These are phyloP conservation scores for Cytospora piceicola DNA, from an alignment of 2,329 filamentous ascomycete species.

Conservation along the genomic window DNA sequence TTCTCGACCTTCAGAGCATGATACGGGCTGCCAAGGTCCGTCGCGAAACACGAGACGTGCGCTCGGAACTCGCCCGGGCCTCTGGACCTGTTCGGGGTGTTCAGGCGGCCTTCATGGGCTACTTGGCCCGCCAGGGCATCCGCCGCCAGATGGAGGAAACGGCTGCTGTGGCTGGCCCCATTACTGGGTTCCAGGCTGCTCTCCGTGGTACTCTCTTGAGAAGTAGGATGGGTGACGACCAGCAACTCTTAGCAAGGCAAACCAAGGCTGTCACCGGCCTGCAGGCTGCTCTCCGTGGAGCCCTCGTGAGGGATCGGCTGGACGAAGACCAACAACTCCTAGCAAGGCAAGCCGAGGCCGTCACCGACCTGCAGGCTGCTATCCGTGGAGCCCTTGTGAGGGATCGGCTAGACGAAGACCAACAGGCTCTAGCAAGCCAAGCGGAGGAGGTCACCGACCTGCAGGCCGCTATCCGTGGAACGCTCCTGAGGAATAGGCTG, in stretches of 20 bases:
- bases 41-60: slow-evolving; percentile 58
- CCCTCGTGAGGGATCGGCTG: slow-evolving; percentile 62
- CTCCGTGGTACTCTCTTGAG: slow-evolving; percentile 67
- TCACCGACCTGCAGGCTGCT: slow-evolving; percentile 67
- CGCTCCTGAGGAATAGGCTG: slow-evolving; percentile 62
- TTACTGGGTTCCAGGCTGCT: slow-evolving; percentile 66
- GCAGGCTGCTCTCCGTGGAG: slow-evolving; percentile 71
- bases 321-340: slow-evolving; percentile 58
- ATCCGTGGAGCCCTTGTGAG: slow-evolving; percentile 69
- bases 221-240: slow-evolving; percentile 57
- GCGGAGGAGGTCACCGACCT: slow-evolving; percentile 54
- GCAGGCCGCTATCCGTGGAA: slow-evolving; percentile 71
- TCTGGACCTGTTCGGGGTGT: slow-evolving; percentile 68
- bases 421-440: slow-evolving; percentile 55
- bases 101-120: slow-evolving; percentile 69
- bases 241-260: slow-evolving; percentile 55
- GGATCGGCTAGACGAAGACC: slow-evolving; percentile 57
- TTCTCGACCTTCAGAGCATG: slow-evolving; percentile 82
- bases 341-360: slow-evolving; percentile 52
- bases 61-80: slow-evolving; percentile 63
- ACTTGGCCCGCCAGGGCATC: slow-evolving; percentile 63
- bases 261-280: slow-evolving; percentile 46
- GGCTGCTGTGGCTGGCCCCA: slow-evolving; percentile 52
- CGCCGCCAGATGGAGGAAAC: slow-evolving; percentile 60
- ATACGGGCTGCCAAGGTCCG: slow-evolving; percentile 71